Percentiles rank a stretch among this genome's conserved stretches.
Conservation (phyloP, 257 asterid species). For the Leonotis leonurus region DNA sequence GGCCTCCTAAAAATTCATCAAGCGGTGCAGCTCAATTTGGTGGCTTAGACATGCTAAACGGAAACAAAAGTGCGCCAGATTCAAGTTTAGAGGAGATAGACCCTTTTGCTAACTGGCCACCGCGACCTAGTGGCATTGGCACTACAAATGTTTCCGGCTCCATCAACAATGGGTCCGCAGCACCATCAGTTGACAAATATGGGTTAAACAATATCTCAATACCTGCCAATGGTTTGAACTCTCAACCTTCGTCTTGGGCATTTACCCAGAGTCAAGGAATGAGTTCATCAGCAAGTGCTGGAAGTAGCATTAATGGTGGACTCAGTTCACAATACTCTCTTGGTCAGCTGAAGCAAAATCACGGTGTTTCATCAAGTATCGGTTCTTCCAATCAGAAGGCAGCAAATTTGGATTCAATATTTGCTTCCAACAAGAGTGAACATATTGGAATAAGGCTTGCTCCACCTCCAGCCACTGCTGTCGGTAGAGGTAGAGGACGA, state of each 20-base stretch:
- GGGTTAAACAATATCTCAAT: conserved; percentile 27
- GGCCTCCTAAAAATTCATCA: conserved; percentile 78
- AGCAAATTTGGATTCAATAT: conserved; percentile 66
- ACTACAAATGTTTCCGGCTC: conserved; percentile 37
- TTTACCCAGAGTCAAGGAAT: conserved; percentile 57
- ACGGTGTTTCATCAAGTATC: conserved; percentile 27
- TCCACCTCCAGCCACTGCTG: conserved; percentile 83
- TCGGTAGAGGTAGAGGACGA: conserved; percentile 83
- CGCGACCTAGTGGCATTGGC: conserved; percentile 52
- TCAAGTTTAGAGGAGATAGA: conserved; percentile 57
- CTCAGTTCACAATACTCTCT: conserved; percentile 39
- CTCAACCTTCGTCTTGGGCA: conserved; percentile 56
- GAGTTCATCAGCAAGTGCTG: conserved; percentile 22
- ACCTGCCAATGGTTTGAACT: conserved; percentile 38
- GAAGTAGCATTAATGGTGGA: conserved; percentile 31
- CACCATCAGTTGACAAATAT: conserved; percentile 28
- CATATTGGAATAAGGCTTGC: conserved; percentile 75
- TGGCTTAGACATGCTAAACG: conserved; percentile 28
- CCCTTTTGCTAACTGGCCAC: conserved; percentile 98
- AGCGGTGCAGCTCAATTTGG: conserved; percentile 32
- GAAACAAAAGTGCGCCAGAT: conserved; percentile 35
- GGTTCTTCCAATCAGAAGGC: conserved; percentile 41
- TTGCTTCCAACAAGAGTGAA: conserved; percentile 63
- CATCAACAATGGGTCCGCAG: conserved; percentile 34
- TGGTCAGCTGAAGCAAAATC: conserved; percentile 58